Percentiles rank a stretch among this genome's conserved stretches.
These are phyloP conservation scores for Leucoagaricus sp. DNA, from an alignment of 1,284 basidiomycete genomes.

Conservation along the genomic window DNA sequence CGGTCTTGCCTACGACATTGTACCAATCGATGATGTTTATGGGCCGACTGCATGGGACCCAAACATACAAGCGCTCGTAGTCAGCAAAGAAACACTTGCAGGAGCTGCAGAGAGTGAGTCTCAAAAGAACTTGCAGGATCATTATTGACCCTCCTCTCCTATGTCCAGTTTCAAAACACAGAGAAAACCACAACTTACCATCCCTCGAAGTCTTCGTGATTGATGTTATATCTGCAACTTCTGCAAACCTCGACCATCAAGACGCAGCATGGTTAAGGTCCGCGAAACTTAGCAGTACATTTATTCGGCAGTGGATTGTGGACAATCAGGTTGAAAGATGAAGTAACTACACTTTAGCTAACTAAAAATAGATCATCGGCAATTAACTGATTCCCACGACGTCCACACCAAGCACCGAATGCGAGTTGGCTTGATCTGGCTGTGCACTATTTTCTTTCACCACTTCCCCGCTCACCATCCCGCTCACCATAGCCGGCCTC, in stretches of 20 bases:
- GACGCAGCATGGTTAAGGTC: constrained; percentile 70
- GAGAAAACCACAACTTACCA: constrained; percentile 56
- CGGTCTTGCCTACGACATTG: constrained; percentile 61
- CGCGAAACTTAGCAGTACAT: constrained; percentile 90
- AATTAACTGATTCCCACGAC: constrained; percentile 2
- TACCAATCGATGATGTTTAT: constrained; percentile 79
- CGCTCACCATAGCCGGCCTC: neutral
- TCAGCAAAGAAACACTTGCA: constrained; percentile 81
- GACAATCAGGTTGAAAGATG: constrained; percentile 27
- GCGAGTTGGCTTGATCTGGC: neutral
- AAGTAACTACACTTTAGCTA: neutral
- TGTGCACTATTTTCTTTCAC: neutral
- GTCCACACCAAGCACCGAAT: neutral
- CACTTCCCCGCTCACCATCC: neutral
- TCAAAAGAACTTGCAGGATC: constrained; percentile 4
- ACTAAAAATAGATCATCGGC: neutral
- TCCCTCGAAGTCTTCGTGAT: constrained; percentile 75
- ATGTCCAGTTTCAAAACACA: constrained; percentile 60
- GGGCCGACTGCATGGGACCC: constrained; percentile 87
- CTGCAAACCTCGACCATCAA: constrained; percentile 54
- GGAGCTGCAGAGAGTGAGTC: constrained; percentile 74
- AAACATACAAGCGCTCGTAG: constrained; percentile 84
- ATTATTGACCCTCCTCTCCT: neutral
- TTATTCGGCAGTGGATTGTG: constrained; percentile 83
- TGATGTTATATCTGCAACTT: constrained; percentile 79